Conservation (phyloP, 75 land plant species). For the Pinus taeda region DNA sequence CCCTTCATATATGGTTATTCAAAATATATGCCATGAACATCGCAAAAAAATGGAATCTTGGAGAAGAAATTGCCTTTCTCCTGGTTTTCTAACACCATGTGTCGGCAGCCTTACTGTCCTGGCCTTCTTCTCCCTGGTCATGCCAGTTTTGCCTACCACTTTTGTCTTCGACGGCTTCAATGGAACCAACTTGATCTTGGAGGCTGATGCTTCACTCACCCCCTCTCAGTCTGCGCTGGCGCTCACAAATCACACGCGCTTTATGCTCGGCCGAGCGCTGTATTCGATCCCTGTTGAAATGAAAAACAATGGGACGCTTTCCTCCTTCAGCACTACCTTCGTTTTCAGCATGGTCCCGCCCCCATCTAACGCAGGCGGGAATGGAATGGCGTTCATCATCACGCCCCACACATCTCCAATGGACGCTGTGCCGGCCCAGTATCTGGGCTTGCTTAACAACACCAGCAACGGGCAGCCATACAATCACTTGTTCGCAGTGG, state of each 20-base stretch:
- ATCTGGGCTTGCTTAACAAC: constrained; percentile 18
- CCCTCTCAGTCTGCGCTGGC: neutral
- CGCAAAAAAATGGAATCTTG: too few species aligned
- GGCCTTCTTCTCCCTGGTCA: too few species aligned
- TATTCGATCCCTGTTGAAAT: neutral
- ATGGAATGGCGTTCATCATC: constrained; percentile 29
- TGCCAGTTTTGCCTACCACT: neutral
- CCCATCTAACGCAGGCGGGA: neutral
- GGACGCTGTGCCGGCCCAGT: neutral
- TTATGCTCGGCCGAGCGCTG: neutral
- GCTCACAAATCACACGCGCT: neutral
- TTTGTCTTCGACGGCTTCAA: neutral
- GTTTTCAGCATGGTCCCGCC: constrained; percentile 5
- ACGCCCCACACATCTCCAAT: constrained; percentile 8
- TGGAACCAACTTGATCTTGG: neutral
- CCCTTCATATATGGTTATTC: too few species aligned
- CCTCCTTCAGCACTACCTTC: constrained; percentile 20
- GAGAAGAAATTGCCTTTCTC: too few species aligned
- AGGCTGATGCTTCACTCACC: neutral
- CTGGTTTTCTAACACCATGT: too few species aligned
- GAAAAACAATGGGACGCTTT: neutral
- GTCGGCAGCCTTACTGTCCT: too few species aligned
- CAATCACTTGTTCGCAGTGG: constrained; percentile 36
- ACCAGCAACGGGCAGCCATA: constrained; percentile 15
- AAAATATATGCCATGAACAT: too few species aligned